Evolutionary conservation across 345 rosid species (phyloP), one percentile per base, ranked within the genome.

Genomic region (Eucalyptus sp.): DNA sequence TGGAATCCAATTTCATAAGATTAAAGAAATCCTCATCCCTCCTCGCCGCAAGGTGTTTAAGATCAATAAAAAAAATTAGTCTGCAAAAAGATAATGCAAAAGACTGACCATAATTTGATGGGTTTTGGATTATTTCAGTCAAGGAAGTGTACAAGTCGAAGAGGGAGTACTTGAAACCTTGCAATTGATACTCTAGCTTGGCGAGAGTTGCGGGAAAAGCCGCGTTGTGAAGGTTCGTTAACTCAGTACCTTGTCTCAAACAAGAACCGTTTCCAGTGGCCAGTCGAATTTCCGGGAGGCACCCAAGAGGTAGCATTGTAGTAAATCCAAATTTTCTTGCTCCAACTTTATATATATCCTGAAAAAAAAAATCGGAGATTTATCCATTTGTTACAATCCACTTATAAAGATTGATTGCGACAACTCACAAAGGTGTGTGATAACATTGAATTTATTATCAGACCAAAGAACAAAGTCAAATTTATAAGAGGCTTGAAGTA

Each of bases 141-240:
- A 83, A 43, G 18, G 92, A 54, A 27, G 89, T 50, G 51, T 90
- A 91, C 48, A 62, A 86, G 86, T 92, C 93, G 27, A 90, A 89
- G 64, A 87, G 52, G 20, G 91, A 87, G 50, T 91, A 93, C 49
- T 86, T 91, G 87, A 93, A 91, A 48, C 95, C 93, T 44, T 31
- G 41, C 3, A 93, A 91, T 20, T 92, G 71, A 24, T 13, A 33
- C 50, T 90, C 48, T 1, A 92, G 87, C 50, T 86, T 88, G 24
- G 66, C 31, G n/a, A 91, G 88, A 48, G 51, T 86, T 13, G 86
- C 41, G 4, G 88, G 44, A 33, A 92, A 56, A 81, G 84, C 91
- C 37, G 27, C 50, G 24, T 94, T 90, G 88, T 94, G 94, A 9
- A 90, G 31, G 50, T 88, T 56, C 25, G 87, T 49, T 8, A 92